Percentiles rank a stretch among this genome's conserved stretches.
Conservation (phyloP, 768 basidiomycete genomes). For the Gyrodon lividus region DNA sequence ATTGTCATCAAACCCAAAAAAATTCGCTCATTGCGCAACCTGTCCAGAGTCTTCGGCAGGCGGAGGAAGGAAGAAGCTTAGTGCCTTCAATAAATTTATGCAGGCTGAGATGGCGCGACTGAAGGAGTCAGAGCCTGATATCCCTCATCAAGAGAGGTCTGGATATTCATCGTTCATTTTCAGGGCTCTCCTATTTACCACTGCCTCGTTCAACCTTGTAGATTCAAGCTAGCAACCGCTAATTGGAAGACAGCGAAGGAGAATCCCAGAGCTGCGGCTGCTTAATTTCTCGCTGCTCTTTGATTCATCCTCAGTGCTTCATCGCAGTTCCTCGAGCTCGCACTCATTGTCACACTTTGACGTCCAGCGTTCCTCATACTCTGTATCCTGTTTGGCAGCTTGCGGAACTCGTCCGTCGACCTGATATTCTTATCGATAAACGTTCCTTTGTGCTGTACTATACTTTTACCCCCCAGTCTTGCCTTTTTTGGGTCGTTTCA, state of each 20-base stretch:
- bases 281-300: constrained; percentile 16
- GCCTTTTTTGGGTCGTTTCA: constrained; percentile 6
- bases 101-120: constrained; percentile 76
- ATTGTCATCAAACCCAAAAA: constrained; percentile 5
- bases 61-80: constrained; percentile 59
- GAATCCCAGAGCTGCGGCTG: constrained; percentile 47
- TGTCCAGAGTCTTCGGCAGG: constrained; percentile 49
- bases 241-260: constrained; percentile 80
- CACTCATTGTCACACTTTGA: neutral
- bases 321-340: constrained; percentile 2
- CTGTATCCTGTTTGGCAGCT: constrained; percentile 19
- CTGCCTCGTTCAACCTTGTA: constrained; percentile 24
- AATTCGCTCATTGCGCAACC: constrained; percentile 16
- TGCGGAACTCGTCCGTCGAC: constrained; percentile 10
- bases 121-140: constrained; percentile 71
- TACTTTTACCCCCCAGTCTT: constrained; percentile 12
- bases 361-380: constrained; percentile 7
- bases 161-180: constrained; percentile 11
- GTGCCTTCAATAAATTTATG: constrained; percentile 80
- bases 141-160: constrained; percentile 73
- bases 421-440: constrained; percentile 35
- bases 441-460: constrained; percentile 21
- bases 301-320: neutral
- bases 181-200: neutral
- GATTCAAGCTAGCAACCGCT: constrained; percentile 70